Conservation (phyloP, 2,329 filamentous ascomycete genomes). For the Alternaria arborescens region DNA sequence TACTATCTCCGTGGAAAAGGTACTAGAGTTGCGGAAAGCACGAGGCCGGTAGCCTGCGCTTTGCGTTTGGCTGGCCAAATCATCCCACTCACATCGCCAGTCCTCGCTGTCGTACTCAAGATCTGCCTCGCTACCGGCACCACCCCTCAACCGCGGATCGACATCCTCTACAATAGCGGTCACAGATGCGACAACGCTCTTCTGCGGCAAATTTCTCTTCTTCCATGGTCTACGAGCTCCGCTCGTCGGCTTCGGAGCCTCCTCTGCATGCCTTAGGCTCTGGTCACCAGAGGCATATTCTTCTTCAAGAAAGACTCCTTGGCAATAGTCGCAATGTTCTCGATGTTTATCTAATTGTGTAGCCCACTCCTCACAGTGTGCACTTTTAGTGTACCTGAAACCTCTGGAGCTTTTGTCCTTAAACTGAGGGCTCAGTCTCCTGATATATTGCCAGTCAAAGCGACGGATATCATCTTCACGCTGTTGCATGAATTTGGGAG, state of each 20-base stretch:
- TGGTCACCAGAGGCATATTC: neutral
- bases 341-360: constrained; percentile 6
- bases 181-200: neutral
- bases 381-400: constrained; percentile 1
- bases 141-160: constrained; percentile 5
- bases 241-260: neutral
- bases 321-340: constrained; percentile 7
- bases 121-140: neutral
- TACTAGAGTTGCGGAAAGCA: constrained; percentile 7
- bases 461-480: neutral
- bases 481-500: neutral
- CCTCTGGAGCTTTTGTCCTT: neutral
- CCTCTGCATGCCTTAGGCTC: neutral
- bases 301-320: neutral
- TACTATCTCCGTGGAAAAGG: neutral
- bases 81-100: constrained; percentile 8
- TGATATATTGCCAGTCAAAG: constrained; percentile 5
- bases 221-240: neutral
- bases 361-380: constrained; percentile 2
- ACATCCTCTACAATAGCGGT: neutral
- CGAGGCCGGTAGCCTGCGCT: neutral
- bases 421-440: neutral
- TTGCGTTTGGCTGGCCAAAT: constrained; percentile 1
- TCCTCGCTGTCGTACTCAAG: neutral
- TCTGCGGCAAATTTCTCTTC: neutral